These are phyloP conservation scores for Lagenidium sp. DNA, from an alignment of 352 stramenopile genomes.

Conservation along the genomic window DNA sequence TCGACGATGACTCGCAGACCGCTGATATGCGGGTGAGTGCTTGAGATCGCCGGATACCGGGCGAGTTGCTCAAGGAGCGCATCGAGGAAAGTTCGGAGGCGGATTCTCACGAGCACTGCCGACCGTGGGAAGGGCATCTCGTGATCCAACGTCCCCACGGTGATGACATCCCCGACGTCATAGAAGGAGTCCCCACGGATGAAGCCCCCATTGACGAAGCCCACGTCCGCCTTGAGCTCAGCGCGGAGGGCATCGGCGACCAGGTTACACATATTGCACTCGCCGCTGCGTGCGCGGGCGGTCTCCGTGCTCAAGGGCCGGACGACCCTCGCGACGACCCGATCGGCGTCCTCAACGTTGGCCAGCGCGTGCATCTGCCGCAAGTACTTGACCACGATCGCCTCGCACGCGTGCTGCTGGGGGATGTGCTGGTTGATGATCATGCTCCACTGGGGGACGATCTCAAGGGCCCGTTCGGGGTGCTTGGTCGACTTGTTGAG, in stretches of 20 bases:
- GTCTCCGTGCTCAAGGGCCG: constrained; percentile 57
- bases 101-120: constrained; percentile 47
- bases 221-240: constrained; percentile 42
- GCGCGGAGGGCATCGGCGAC: constrained; percentile 63
- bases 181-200: constrained; percentile 74
- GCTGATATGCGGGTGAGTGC: constrained; percentile 66
- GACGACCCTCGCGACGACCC: constrained; percentile 32
- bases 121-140: constrained; percentile 71
- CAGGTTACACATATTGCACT: constrained; percentile 63
- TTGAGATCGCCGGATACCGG: constrained; percentile 52
- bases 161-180: constrained; percentile 36
- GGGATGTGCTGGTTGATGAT: constrained; percentile 38
- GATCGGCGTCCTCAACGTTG: constrained; percentile 17
- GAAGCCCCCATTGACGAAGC: constrained; percentile 81
- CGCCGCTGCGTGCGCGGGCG: constrained; percentile 43
- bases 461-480: constrained; percentile 22
- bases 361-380: constrained; percentile 39
- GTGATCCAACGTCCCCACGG: constrained; percentile 50
- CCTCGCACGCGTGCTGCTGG: constrained; percentile 33
- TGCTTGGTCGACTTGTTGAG: constrained; percentile 23
- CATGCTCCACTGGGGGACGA: constrained; percentile 69
- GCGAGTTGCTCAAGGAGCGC: constrained; percentile 55
- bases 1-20: constrained; percentile 30
- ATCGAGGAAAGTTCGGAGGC: constrained; percentile 36
- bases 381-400: constrained; percentile 60